Conservation (phyloP, 2,329 filamentous ascomycete species). For the Triangularia setosa region DNA sequence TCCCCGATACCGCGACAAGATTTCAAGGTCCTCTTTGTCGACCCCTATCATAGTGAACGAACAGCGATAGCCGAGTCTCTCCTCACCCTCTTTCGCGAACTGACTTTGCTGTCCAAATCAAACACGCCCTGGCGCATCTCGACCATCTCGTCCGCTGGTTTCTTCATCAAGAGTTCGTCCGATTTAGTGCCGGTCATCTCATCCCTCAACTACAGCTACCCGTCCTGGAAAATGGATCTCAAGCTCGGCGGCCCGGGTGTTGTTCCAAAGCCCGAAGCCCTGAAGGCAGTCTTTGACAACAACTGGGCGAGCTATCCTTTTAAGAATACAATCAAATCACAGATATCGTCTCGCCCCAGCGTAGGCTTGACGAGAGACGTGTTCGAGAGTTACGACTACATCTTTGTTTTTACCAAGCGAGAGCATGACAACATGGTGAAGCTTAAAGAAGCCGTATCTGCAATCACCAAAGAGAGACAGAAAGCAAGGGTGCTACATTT, state of each 20-base stretch:
- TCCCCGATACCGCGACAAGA: conserved; percentile 16
- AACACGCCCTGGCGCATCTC: conserved; percentile 24
- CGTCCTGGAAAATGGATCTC: conserved; percentile 16
- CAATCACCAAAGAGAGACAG: conserved; percentile 9
- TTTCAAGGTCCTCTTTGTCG: conserved; percentile 28
- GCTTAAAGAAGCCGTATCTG: conserved; percentile 21
- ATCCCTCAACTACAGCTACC: conserved; percentile 19
- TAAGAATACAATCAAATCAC: conserved; percentile 19
- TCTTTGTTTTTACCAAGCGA: conserved; percentile 27
- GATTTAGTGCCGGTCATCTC: conserved; percentile 22
- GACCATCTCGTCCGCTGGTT: conserved; percentile 24
- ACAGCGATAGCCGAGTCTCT: conserved; percentile 26
- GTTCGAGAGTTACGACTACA: conserved; percentile 27
- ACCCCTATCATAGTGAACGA: conserved; percentile 26
- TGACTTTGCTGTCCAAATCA: conserved; percentile 16
- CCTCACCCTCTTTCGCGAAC: conserved; percentile 20
- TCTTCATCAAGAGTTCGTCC: conserved; percentile 22
- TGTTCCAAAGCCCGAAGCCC: conserved; percentile 9
- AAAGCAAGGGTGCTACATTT: conserved; percentile 28
- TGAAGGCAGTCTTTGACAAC: conserved; percentile 29
- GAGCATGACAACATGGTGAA: conserved; percentile 29
- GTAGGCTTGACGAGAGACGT: conserved; percentile 22
- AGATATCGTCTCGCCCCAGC: conserved; percentile 14
- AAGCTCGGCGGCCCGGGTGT: conserved; percentile 10
- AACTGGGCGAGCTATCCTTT: conserved; percentile 23